Evolutionary conservation across 1,284 basidiomycete genomes (phyloP).

Genomic region (Mycena citricolor): DNA sequence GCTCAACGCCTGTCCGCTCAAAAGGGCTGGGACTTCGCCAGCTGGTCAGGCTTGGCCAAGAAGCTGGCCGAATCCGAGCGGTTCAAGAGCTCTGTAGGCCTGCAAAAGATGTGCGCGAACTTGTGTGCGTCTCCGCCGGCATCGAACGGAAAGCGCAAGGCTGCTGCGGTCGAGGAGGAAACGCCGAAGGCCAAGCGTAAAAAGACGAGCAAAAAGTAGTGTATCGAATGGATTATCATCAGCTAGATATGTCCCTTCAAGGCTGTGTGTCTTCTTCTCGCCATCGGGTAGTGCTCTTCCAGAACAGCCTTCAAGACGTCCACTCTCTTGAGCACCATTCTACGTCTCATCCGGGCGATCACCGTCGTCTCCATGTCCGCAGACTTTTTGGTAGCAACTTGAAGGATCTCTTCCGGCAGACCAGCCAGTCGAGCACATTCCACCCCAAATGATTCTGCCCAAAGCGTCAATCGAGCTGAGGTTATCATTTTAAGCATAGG

Average conservation of each 20-base stretch:
- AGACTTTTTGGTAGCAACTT: slow-evolving; percentile 56
- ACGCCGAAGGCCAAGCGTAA: slow-evolving; percentile 49
- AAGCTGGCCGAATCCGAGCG: slow-evolving; percentile 36
- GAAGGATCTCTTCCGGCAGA: slow-evolving; percentile 67
- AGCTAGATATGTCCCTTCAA: slow-evolving; percentile 1
- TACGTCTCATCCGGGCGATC: slow-evolving; percentile 48
- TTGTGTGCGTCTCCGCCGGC: slow-evolving; percentile 25
- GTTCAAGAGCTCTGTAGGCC: slow-evolving; percentile 39
- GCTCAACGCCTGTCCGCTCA: slow-evolving; percentile 44
- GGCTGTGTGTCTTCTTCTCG: not conserved
- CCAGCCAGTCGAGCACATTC: slow-evolving; percentile 89
- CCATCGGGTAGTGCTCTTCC: not conserved
- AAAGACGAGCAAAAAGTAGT: slow-evolving; percentile 34
- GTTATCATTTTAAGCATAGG: slow-evolving; percentile 30
- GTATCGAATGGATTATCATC: slow-evolving; percentile 1
- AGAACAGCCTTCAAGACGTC: slow-evolving; percentile 15
- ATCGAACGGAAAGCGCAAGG: slow-evolving; percentile 18
- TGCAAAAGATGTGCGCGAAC: slow-evolving; percentile 45
- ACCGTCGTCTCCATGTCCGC: slow-evolving; percentile 55
- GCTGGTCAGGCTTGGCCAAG: slow-evolving; percentile 37
- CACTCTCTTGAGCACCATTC: slow-evolving; percentile 29
- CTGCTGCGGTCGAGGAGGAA: slow-evolving; percentile 19
- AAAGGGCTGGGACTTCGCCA: slow-evolving; percentile 35
- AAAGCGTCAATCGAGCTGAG: slow-evolving; percentile 34
- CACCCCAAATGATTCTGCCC: slow-evolving; percentile 80